A percentile compares a stretch with the other conserved stretches of the same genome.
Evolutionary conservation across 1,284 basidiomycete genomes (phyloP).

Genomic region (Boletus smithii): DNA sequence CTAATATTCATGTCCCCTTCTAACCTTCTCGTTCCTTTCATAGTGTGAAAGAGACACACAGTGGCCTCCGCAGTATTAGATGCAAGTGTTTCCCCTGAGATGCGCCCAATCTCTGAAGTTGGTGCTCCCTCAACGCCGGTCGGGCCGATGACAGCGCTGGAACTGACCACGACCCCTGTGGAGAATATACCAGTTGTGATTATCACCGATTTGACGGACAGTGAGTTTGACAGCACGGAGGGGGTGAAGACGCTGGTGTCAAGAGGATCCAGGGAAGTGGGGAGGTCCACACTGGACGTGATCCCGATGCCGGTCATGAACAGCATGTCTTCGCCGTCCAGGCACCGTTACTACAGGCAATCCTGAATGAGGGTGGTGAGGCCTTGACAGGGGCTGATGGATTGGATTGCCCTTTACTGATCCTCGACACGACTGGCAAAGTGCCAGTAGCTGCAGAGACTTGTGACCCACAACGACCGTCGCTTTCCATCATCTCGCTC

Average conservation of each 20-base stretch:
- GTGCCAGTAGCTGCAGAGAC: no score
- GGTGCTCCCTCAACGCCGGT: neutral
- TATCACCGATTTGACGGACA: slow-evolving; percentile 16
- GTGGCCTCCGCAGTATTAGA: slow-evolving; percentile 26
- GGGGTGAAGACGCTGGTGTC: slow-evolving; percentile 12
- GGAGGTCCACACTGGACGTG: neutral
- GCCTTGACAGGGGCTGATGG: no score
- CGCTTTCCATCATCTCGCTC: no score
- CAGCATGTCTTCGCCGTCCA: no score
- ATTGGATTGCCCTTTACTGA: no score
- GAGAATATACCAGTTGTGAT: slow-evolving; percentile 8
- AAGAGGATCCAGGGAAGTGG: neutral
- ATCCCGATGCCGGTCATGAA: slow-evolving; percentile 9
- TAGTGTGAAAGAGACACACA: slow-evolving; percentile 18
- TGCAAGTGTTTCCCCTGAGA: slow-evolving; percentile 5
- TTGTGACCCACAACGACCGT: no score
- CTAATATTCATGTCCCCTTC: slow-evolving; percentile 24
- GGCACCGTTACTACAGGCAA: slow-evolving; percentile 21
- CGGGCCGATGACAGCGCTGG: neutral
- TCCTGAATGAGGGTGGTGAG: no score
- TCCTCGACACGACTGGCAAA: no score
- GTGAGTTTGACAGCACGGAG: neutral
- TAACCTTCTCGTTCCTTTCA: slow-evolving; percentile 25
- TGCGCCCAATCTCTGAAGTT: neutral
- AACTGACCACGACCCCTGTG: no score